These are phyloP conservation scores for Candida koratica DNA, from an alignment of 805 yeast genomes.

Conservation along the genomic window DNA sequence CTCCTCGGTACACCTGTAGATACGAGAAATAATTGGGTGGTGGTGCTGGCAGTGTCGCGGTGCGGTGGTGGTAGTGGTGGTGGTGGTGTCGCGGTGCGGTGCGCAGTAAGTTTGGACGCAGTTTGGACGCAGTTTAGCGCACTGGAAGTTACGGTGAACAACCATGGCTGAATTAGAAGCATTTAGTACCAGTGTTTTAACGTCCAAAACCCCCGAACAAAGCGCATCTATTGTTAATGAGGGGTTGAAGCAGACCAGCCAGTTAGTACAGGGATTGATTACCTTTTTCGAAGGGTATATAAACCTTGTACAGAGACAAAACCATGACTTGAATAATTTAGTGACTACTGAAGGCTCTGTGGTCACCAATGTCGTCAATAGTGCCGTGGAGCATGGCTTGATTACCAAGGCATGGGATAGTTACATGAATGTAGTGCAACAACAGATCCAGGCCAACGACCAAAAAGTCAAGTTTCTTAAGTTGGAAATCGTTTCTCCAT, in stretches of 20 bases:
- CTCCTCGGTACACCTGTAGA: too few relatives aligned
- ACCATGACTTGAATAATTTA: conserved; percentile 60
- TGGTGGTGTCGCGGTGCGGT: too few relatives aligned
- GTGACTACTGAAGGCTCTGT: conserved; percentile 28
- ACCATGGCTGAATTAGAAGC: conserved; percentile 11
- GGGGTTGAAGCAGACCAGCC: conserved; percentile 27
- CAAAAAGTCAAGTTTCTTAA: conserved; percentile 45
- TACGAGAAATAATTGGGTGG: too few relatives aligned
- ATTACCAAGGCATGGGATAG: conserved; percentile 20
- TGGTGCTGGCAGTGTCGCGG: too few relatives aligned
- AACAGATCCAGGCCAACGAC: conserved; percentile 46
- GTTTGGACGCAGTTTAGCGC: too few relatives aligned
- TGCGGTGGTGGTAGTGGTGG: too few relatives aligned
- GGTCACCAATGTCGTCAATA: conserved; percentile 4
- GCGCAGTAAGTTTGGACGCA: too few relatives aligned
- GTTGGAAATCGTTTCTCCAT: conserved; percentile 52
- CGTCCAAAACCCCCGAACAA: conserved; percentile 40
- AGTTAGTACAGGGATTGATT: conserved; percentile 28
- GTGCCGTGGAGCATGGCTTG: conserved; percentile 31
- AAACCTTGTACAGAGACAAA: conserved; percentile 25
- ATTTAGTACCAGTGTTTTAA: conserved; percentile 33
- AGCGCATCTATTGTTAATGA: conserved; percentile 38
- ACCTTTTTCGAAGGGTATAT: conserved; percentile 30
- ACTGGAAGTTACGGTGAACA: conserved; percentile 3
- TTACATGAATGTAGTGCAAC: conserved; percentile 37